Conservation (phyloP, 768 basidiomycete species). For the Punctularia strigosozonata region DNA sequence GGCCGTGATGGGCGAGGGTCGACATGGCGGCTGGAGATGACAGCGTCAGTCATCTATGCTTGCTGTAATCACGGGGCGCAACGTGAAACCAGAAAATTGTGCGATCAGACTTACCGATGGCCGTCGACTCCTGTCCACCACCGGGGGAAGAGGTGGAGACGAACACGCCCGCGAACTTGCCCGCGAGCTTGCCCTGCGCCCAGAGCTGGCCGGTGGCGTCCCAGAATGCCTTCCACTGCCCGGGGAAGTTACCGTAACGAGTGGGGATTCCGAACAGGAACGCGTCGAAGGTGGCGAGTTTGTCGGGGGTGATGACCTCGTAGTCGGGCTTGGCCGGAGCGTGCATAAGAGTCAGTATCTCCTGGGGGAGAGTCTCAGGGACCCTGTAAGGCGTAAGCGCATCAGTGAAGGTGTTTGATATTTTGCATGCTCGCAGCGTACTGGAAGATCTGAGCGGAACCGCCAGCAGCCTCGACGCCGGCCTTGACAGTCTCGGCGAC, state of each 20-base stretch:
- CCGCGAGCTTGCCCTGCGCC: conserved; percentile 43
- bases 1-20: conserved; percentile 61
- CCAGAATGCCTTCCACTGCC: conserved; percentile 75
- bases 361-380: conserved; percentile 63
- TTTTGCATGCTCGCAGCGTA: conserved; percentile 6
- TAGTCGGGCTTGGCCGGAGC: conserved; percentile 64
- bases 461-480: conserved; percentile 31
- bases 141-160: conserved; percentile 63
- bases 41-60: no score
- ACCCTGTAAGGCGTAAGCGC: conserved; percentile 37
- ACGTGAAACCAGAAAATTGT: no score
- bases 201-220: conserved; percentile 64
- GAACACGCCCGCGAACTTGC: conserved; percentile 70
- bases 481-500: conserved; percentile 46
- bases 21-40: conserved; percentile 38
- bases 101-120: no score
- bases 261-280: conserved; percentile 71
- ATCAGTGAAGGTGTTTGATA: neutral
- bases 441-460: conserved; percentile 34
- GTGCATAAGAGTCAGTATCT: conserved; percentile 56
- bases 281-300: conserved; percentile 52
- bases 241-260: conserved; percentile 73
- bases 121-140: conserved; percentile 70
- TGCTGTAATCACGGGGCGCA: no score
- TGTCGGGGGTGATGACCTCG: conserved; percentile 47